Evolutionary conservation across 2,329 filamentous ascomycete species (phyloP).

Genomic region (Neofusicoccum ribis): DNA sequence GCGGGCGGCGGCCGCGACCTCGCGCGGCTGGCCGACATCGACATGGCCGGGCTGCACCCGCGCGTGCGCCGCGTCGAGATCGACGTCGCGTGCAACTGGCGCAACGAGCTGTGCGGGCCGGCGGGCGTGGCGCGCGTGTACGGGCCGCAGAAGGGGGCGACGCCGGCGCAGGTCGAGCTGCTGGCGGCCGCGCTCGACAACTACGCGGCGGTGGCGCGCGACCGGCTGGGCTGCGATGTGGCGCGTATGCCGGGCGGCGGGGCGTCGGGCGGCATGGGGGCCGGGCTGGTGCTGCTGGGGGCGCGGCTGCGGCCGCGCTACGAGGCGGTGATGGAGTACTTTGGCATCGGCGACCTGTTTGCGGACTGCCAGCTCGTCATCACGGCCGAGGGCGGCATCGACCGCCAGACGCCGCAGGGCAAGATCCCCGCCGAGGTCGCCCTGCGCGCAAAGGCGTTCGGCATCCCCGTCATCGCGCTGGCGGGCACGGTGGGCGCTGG

Average conservation of each 20-base stretch:
- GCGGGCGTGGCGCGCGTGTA: too few relatives aligned
- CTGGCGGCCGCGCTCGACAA: constrained; percentile 47
- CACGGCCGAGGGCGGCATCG: constrained; percentile 56
- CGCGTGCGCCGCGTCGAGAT: too few relatives aligned
- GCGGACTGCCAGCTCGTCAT: constrained; percentile 52
- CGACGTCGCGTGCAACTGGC: too few relatives aligned
- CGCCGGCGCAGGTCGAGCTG: constrained; percentile 42
- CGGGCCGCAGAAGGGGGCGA: too few relatives aligned
- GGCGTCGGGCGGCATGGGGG: constrained; percentile 54
- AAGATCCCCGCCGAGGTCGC: constrained; percentile 58
- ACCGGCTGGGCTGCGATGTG: constrained; percentile 39
- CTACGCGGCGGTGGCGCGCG: constrained; percentile 40
- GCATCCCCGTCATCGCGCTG: constrained; percentile 48
- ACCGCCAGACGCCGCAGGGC: constrained; percentile 53
- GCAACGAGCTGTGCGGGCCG: too few relatives aligned
- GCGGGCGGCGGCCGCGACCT: too few relatives aligned
- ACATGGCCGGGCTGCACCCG: too few relatives aligned
- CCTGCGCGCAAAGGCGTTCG: constrained; percentile 46
- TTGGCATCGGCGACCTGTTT: constrained; percentile 50
- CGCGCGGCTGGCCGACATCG: too few relatives aligned
- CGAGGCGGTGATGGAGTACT: constrained; percentile 54
- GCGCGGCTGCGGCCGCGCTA: constrained; percentile 49
- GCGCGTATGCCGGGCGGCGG: constrained; percentile 48
- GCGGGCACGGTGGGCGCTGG: constrained; percentile 34
- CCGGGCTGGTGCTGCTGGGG: constrained; percentile 52